Conservation (phyloP, 2,329 filamentous ascomycete genomes). For the Alternaria triticina region DNA sequence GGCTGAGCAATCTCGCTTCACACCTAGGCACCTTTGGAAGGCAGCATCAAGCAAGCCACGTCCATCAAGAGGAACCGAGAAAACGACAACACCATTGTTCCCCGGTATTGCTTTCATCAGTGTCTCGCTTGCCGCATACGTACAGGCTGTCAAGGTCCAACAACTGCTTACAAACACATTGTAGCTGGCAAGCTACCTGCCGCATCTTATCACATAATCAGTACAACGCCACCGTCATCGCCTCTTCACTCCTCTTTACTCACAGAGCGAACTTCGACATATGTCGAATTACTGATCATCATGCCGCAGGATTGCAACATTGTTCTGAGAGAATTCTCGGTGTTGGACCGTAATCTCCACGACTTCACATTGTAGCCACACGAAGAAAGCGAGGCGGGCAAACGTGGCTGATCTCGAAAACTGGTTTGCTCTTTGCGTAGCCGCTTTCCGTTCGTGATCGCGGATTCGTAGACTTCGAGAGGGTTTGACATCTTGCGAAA, state of each 20-base stretch:
- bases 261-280: constrained; percentile 5
- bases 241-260: background rate
- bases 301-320: constrained; percentile 5
- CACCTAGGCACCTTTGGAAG: too few species aligned
- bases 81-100: too few species aligned
- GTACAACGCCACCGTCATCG: too few species aligned
- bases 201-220: too few species aligned
- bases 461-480: background rate
- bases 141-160: too few species aligned
- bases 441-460: constrained; percentile 1
- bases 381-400: constrained; percentile 1
- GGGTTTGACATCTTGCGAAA: background rate
- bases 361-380: constrained; percentile 4
- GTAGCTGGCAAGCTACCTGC: too few species aligned
- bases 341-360: constrained; percentile 1
- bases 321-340: background rate
- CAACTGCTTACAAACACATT: too few species aligned
- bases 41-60: too few species aligned
- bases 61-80: too few species aligned
- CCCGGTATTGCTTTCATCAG: too few species aligned
- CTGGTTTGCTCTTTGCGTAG: background rate
- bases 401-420: constrained; percentile 1
- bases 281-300: constrained; percentile 3
- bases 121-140: too few species aligned
- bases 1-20: too few species aligned